Evolutionary conservation across 2,329 filamentous ascomycete genomes (phyloP), one percentile per base, ranked within the genome.

Genomic region (Sphaerulina musiva): DNA sequence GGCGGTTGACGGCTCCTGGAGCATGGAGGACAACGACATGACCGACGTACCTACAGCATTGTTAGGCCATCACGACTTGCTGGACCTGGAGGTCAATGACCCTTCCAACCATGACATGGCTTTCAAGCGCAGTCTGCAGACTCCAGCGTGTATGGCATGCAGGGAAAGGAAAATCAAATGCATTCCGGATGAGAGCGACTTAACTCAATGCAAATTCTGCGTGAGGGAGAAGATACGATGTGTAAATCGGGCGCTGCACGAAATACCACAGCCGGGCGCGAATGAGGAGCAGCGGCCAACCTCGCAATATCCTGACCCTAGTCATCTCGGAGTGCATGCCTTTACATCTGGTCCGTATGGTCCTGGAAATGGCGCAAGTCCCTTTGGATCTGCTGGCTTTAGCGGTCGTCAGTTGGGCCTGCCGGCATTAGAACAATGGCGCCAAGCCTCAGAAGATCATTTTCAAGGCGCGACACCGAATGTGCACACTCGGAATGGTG

Each of bases 401-500:
- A 46, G 44, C 42, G 44, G 40, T 17, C 46, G 51, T 7, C 40
- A 46, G 31, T 42, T 55, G 29, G 53, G 46, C 6, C 31, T 26
- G 23, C 49, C 49, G 8, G 14, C 46, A 14, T 38, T 47, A 2
- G 44, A 45, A 32, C 40, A 41, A 11, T 51, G 48, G 48, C 48
- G 44, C 31, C 34, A 44, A 38, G 39, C 38, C 11, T 31, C 48
- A 11, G 51, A 56, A 29, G 7, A 31, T 29, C 41, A 32, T 6
- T 17, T 52, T 8, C 54, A 54, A 47, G 48, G 48, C 36, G 40
- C 54, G 34, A 55, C 57, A 7, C 49, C 56, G 14, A 43, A 60
- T 12, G 60, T 60, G 14, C 58, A 59, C 17, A 49, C 52, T 46
- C 52, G 55, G 1, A 50, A 55, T 44, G 55, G 55, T 12, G 55